These are phyloP conservation scores for Cynanchum wilfordii DNA, from an alignment of 257 asterid genomes.

Conservation along the genomic window DNA sequence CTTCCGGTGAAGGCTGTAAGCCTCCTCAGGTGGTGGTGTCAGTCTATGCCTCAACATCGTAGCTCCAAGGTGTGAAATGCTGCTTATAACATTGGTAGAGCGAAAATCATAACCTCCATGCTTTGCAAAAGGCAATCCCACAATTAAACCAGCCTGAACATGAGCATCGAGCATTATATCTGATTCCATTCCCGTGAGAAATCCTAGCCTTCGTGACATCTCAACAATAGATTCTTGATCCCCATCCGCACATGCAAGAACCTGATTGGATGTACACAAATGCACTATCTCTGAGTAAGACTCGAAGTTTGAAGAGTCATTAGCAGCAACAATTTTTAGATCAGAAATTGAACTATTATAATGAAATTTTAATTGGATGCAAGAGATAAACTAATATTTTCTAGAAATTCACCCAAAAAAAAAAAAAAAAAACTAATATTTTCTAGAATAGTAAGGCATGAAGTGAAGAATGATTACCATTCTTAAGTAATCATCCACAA, in stretches of 20 bases:
- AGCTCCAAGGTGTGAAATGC: slow-evolving; percentile 83
- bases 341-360: neutral
- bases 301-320: neutral
- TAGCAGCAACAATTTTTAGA: neutral
- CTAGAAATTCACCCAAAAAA: too few relatives aligned
- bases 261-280: slow-evolving; percentile 34
- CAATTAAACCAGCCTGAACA: slow-evolving; percentile 89
- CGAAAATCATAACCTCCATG: slow-evolving; percentile 80
- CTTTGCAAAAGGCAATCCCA: slow-evolving; percentile 85
- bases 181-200: slow-evolving; percentile 84
- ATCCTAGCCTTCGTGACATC: slow-evolving; percentile 88
- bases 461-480: slow-evolving; percentile 45
- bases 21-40: slow-evolving; percentile 96
- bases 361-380: neutral
- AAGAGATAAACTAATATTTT: neutral
- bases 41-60: slow-evolving; percentile 90
- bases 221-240: slow-evolving; percentile 74
- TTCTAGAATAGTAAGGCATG: neutral
- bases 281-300: neutral
- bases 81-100: slow-evolving; percentile 63
- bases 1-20: slow-evolving; percentile 94
- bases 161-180: slow-evolving; percentile 88
- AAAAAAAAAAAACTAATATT: too few relatives aligned
- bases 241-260: slow-evolving; percentile 75
- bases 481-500: slow-evolving; percentile 79